A percentile compares a stretch with the other conserved stretches of the same genome.
These are phyloP conservation scores for Uronychia setigera DNA, from an alignment of 73 alveolate species.

Conservation along the genomic window DNA sequence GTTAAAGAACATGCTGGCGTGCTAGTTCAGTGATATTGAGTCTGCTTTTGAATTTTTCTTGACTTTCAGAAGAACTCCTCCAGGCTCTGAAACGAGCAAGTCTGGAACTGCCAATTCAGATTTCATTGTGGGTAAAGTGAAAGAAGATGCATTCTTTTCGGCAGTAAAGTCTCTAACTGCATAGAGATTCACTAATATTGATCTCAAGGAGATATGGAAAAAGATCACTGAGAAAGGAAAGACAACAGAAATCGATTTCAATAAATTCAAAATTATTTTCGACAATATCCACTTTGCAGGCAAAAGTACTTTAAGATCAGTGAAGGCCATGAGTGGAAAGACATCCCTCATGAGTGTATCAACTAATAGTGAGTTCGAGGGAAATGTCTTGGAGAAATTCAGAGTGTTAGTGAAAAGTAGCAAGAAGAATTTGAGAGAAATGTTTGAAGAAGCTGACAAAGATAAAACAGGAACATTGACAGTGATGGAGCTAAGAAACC, in stretches of 20 bases:
- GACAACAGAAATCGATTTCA: neutral
- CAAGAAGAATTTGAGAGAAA: conserved; percentile 39
- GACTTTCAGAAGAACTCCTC: neutral
- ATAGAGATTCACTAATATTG: neutral
- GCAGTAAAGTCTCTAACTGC: conserved; percentile 6
- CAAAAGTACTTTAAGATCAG: conserved; percentile 35
- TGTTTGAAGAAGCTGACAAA: conserved; percentile 70
- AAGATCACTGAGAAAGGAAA: neutral
- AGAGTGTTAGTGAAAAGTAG: conserved; percentile 64
- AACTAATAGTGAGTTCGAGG: conserved; percentile 23
- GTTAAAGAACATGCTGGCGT: conserved; percentile 62
- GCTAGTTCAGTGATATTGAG: conserved; percentile 65
- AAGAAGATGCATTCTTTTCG: neutral
- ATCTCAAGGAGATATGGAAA: neutral
- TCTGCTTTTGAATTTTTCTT: conserved; percentile 84
- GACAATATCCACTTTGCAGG: conserved; percentile 45
- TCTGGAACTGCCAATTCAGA: neutral
- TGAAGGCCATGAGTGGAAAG: conserved; percentile 33
- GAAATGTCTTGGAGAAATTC: conserved; percentile 61
- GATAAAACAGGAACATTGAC: conserved; percentile 77
- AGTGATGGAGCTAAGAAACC: conserved; percentile 80
- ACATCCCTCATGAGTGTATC: conserved; percentile 22
- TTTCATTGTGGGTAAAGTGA: neutral
- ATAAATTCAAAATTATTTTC: conserved; percentile 8
- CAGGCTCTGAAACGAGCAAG: too few relatives aligned